Percentiles rank a stretch among this genome's conserved stretches.
Conservation (phyloP, 1,139 yeast genomes). For the Suhomyces chickasaworum region DNA sequence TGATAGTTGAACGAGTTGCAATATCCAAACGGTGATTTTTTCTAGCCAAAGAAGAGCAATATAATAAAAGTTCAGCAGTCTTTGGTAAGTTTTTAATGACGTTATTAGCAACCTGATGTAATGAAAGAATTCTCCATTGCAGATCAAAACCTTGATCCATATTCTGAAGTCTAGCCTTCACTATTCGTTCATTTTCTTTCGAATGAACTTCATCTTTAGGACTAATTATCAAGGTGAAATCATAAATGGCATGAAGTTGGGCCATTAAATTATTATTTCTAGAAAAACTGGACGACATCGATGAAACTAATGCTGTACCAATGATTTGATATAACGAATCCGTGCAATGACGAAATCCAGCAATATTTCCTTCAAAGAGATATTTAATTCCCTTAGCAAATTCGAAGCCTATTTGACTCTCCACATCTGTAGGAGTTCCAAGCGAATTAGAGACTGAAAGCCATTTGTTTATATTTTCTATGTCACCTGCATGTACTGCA, state of each 20-base stretch:
- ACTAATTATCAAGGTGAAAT: slow-evolving; percentile 44
- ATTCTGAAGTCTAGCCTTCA: slow-evolving; percentile 45
- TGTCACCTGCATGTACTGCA: slow-evolving; percentile 65
- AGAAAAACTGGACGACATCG: slow-evolving; percentile 62
- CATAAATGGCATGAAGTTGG: slow-evolving; percentile 72
- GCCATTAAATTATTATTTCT: slow-evolving; percentile 59
- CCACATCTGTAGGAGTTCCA: slow-evolving; percentile 51
- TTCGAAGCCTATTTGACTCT: slow-evolving; percentile 60
- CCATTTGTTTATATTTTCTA: slow-evolving; percentile 61
- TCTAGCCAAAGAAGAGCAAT: slow-evolving; percentile 68
- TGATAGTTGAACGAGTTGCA: slow-evolving; percentile 72
- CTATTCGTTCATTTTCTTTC: slow-evolving; percentile 26
- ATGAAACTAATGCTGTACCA: slow-evolving; percentile 62
- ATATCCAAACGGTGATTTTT: slow-evolving; percentile 69
- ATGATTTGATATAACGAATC: slow-evolving; percentile 55
- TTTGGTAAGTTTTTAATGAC: slow-evolving; percentile 34
- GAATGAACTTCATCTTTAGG: slow-evolving; percentile 16
- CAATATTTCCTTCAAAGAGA: slow-evolving; percentile 34
- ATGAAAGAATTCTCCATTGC: slow-evolving; percentile 60
- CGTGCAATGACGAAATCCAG: slow-evolving; percentile 39
- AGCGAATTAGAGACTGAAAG: slow-evolving; percentile 35
- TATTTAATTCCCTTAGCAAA: slow-evolving; percentile 62
- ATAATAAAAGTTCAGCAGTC: slow-evolving; percentile 54
- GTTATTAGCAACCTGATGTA: slow-evolving; percentile 59
- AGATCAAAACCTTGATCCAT: slow-evolving; percentile 64